Conservation (phyloP, 2,329 filamentous ascomycete species). For the Sporothrix inflata region DNA sequence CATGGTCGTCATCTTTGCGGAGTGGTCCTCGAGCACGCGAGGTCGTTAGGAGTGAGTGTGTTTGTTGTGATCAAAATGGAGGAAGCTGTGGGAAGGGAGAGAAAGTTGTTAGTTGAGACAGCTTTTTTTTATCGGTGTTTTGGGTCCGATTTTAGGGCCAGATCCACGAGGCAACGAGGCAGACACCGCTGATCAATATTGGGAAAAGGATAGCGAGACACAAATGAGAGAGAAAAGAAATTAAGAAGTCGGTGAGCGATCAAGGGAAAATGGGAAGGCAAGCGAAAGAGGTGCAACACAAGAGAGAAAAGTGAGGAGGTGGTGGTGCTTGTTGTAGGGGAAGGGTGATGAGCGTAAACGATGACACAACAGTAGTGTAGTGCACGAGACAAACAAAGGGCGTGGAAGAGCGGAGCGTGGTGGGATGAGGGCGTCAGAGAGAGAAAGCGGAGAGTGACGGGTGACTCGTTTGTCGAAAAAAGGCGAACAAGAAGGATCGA, state of each 20-base stretch:
- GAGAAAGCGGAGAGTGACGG: not conserved
- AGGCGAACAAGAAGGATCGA: not conserved
- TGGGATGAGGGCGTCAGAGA: not conserved
- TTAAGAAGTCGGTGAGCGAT: not conserved
- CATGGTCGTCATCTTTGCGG: slow-evolving; percentile 51
- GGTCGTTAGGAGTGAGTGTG: slow-evolving; percentile 25
- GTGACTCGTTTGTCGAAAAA: not conserved
- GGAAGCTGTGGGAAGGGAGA: not conserved
- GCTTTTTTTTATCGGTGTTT: not conserved
- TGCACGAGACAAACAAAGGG: slow-evolving; percentile 15
- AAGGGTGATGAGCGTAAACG: not conserved
- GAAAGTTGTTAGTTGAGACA: not conserved
- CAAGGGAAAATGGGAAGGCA: not conserved
- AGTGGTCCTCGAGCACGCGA: slow-evolving; percentile 32
- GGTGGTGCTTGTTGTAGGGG: not conserved
- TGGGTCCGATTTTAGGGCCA: not conserved
- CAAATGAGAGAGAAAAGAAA: not conserved
- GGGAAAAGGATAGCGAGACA: slow-evolving; percentile 5
- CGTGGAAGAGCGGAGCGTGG: not conserved
- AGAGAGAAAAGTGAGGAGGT: not conserved
- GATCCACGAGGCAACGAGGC: slow-evolving; percentile 13
- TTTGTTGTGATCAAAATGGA: slow-evolving; percentile 12
- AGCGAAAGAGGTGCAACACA: not conserved
- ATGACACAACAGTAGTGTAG: slow-evolving; percentile 15
- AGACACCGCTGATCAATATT: slow-evolving; percentile 11